A percentile compares a stretch with the other conserved stretches of the same genome.
Conservation (phyloP, 2,329 filamentous ascomycete species). For the Aspergillus sojae region DNA sequence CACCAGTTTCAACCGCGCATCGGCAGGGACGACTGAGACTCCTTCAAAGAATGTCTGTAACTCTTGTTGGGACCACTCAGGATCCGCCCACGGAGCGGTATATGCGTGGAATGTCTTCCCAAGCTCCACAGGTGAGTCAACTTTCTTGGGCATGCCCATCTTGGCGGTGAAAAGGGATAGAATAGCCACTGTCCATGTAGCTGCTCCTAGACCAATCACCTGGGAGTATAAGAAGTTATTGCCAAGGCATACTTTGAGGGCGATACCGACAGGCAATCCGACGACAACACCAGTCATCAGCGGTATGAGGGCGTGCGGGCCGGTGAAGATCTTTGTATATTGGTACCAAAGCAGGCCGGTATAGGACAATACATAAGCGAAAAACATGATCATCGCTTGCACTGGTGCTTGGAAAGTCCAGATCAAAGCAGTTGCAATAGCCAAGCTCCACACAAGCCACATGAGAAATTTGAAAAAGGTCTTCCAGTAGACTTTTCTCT, state of each 20-base stretch:
- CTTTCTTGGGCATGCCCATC: conserved; percentile 50
- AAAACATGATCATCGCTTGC: conserved; percentile 52
- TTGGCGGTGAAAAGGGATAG: conserved; percentile 53
- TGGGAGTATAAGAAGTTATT: conserved; percentile 49
- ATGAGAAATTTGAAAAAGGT: conserved; percentile 54
- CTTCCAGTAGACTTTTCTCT: conserved; percentile 54
- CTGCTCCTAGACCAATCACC: conserved; percentile 51
- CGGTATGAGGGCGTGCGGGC: conserved; percentile 52
- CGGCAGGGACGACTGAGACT: conserved; percentile 43
- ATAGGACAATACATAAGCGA: conserved; percentile 53
- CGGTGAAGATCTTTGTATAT: conserved; percentile 57
- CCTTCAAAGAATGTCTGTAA: conserved; percentile 51
- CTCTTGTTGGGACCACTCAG: conserved; percentile 54
- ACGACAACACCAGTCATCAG: conserved; percentile 50
- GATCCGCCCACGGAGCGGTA: conserved; percentile 46
- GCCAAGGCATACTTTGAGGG: conserved; percentile 41
- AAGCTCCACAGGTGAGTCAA: conserved; percentile 36
- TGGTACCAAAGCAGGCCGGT: conserved; percentile 58
- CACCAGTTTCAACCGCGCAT: conserved; percentile 46
- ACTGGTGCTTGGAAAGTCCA: conserved; percentile 53
- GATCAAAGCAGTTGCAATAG: conserved; percentile 53
- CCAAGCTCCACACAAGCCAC: conserved; percentile 56
- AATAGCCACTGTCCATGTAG: conserved; percentile 57
- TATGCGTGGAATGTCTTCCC: conserved; percentile 48
- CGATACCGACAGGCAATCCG: conserved; percentile 51